These are phyloP conservation scores for Cladosporium phlei DNA, from an alignment of 2,329 filamentous ascomycete genomes.

Conservation along the genomic window DNA sequence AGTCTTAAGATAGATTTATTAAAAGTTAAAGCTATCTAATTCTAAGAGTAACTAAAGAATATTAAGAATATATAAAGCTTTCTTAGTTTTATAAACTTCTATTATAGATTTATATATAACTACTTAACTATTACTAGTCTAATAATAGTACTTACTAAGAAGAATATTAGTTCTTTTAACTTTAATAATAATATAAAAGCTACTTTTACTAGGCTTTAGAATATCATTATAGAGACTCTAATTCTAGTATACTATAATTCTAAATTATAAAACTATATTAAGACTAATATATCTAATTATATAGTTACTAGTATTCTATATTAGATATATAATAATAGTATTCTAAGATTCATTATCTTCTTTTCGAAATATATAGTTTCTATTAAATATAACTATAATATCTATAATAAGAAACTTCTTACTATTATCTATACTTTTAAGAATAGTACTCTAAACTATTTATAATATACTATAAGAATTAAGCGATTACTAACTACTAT, in stretches of 20 bases:
- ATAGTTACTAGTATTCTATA: slow-evolving; percentile 11
- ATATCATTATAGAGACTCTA: not conserved
- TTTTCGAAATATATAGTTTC: slow-evolving; percentile 16
- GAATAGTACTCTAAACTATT: too few relatives aligned
- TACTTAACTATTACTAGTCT: too few relatives aligned
- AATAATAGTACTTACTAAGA: too few relatives aligned
- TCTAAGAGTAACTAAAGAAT: not conserved
- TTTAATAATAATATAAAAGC: not conserved
- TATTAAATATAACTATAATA: slow-evolving; percentile 17
- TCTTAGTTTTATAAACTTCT: too few relatives aligned
- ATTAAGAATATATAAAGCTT: not conserved
- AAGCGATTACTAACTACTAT: too few relatives aligned
- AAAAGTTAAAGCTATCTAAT: slow-evolving; percentile 25
- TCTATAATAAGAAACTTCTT: slow-evolving; percentile 19
- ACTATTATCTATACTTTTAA: too few relatives aligned
- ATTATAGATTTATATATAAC: too few relatives aligned
- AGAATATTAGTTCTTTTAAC: too few relatives aligned
- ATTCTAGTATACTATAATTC: too few relatives aligned
- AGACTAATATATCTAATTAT: too few relatives aligned
- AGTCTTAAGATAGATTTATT: slow-evolving; percentile 26
- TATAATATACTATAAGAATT: too few relatives aligned
- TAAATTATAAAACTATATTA: too few relatives aligned
- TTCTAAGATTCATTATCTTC: slow-evolving; percentile 15
- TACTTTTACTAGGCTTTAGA: not conserved
- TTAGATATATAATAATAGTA: slow-evolving; percentile 11